Base-by-base conservation (phyloP, 2,329 filamentous ascomycete species). In the Tetracladium maxilliforme region DNA sequence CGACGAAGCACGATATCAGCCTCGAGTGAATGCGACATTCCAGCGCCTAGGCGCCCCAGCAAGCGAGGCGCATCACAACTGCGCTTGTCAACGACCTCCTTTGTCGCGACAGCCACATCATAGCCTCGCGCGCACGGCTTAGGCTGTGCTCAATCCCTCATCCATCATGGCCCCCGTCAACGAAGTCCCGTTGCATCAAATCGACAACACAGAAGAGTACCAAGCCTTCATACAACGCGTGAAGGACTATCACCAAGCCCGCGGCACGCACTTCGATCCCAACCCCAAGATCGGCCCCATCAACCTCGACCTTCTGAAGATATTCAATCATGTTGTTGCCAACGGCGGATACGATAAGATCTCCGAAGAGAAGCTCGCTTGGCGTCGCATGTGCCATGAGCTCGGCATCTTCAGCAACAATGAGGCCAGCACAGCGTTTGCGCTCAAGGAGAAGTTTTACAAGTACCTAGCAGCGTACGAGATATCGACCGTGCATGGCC, bases 381-480 rank as follows among this genome's bases (percentile, higher is more conserved):
- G 84, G 84, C 70, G 82, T 34, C 72, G 71, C 39, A 65, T 92
- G 40, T 8, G 77, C 9, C 64, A 73, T 26, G 74, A 84, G 39
- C 75, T 92, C 29, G 70, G 80, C 24, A 68, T 86, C 34, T 71
- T 71, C 42, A 73, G 72, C 28, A 64, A 67, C 40, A 84, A 87
- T 43, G 71, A 81, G 31, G 67, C 82, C 6, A 81, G 82, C n/a
- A 71, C 83, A 30, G 83, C 82, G 10, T 92, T 92, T 52, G 68
- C 78, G 30, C 58, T 92, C 28, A 93, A 93, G 54, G 77, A 79
- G 28, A 73, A 79, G 33, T 93, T 90, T 55, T 92, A 92, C 58
- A 86, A 83, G 49, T 83, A 87, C 41, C 65, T 93, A 22, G 77
- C 78, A 9, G 83, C 84, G 3, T 93, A 79, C 50, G 84, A 92